Evolutionary conservation across 2,329 filamentous ascomycete genomes (phyloP).

Genomic region (Exutisphaerella laricina): DNA sequence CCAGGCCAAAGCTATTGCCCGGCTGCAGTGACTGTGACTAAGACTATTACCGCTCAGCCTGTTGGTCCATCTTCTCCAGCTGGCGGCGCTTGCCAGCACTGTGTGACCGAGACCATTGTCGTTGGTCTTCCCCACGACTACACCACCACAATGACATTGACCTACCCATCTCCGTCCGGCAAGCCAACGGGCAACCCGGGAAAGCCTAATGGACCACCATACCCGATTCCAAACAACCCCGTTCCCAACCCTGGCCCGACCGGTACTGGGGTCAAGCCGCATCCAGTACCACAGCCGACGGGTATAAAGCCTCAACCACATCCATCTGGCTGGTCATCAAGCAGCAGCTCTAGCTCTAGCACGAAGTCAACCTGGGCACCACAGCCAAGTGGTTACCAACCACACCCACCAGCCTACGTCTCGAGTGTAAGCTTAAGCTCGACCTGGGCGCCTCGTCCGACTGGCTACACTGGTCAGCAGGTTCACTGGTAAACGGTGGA

Average conservation of each 20-base stretch:
- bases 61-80: neutral
- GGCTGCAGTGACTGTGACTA: neutral
- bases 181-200: neutral
- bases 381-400: neutral
- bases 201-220: neutral
- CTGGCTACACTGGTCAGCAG: neutral
- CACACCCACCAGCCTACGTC: neutral
- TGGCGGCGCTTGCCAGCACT: neutral
- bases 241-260: neutral
- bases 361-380: neutral
- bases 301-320: no score
- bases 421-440: neutral
- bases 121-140: constrained; percentile 2
- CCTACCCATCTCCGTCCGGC: neutral
- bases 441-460: neutral
- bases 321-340: no score
- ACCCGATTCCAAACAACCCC: constrained; percentile 1
- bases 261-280: no score
- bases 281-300: neutral
- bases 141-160: constrained; percentile 1
- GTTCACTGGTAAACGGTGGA: neutral
- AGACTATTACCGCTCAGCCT: neutral
- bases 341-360: neutral
- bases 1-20: constrained; percentile 5
- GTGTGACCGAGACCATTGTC: neutral